Evolutionary conservation across 768 basidiomycete genomes (phyloP), one percentile per base, ranked within the genome.

Genomic region (Lyophyllum semitale): DNA sequence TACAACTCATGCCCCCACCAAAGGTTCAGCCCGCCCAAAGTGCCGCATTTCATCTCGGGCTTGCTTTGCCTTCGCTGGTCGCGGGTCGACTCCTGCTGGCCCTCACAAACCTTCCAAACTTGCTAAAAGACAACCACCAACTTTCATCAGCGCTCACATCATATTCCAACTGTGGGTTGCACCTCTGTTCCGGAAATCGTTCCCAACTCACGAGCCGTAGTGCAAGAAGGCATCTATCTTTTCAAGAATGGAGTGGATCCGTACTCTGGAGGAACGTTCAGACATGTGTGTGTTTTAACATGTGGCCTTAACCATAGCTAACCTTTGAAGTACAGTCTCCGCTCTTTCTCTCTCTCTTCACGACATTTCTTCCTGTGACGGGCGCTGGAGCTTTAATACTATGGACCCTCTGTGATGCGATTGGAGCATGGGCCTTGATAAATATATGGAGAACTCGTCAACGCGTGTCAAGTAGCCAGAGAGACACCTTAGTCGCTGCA

Each of bases 201-300:
- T 48, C 62, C 53, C 59, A 49, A 61, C 54, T 57, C 18, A 48
- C 46, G 40, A 58, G 42, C 38, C 15, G 12, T 32, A 98, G 96
- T 98, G 55, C 84, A 86, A 66, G 96, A 98, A 71, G 95, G 95
- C 17, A 79, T 96, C 4, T 93, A 87, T 71, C 80, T 98, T 15
- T 87, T 87, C 58, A 74, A 79, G 38, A 76, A 89, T 71, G 85
- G 84, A n/a, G 74, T 92, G 22, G 84, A 95, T 66, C 95, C 95
- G 27, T 98, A 97, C 62, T 81, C 87, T 53, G 95, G 93, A 37
- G 91, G 92, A 5, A 73, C 85, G 9, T 93, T 96, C 66, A 82
- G 87, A 65, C 94, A 96, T 70, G 95, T 95, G 71, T 56, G 89
- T 59, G 15, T 59, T 8, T 35, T 22, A n/a, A 15, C 9, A 37